phyloP scores from a whole-genome alignment of 257 asterid genomes.

The Paulownia fortunei region DNA sequence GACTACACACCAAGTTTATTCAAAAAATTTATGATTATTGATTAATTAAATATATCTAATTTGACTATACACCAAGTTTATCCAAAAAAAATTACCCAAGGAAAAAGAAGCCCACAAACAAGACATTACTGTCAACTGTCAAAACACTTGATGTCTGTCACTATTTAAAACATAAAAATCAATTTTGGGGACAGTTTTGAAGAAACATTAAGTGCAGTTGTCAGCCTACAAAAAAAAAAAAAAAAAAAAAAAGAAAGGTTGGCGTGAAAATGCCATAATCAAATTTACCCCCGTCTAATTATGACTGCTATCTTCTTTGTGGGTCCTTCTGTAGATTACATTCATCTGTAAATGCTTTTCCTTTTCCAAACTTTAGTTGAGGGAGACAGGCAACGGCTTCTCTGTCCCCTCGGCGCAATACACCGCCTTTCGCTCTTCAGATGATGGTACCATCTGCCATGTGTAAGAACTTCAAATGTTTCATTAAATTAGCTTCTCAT shows the following conservation, averaged over 20 bases:
- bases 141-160: slow-evolving; percentile 2
- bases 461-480: too few relatives aligned
- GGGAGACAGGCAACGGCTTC: slow-evolving; percentile 22
- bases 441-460: neutral
- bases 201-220: neutral
- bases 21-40: too few relatives aligned
- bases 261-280: slow-evolving; percentile 31
- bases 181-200: neutral
- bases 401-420: slow-evolving; percentile 9
- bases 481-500: too few relatives aligned
- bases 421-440: neutral
- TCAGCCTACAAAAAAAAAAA: too few relatives aligned
- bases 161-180: neutral
- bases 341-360: neutral
- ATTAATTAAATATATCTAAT: too few relatives aligned
- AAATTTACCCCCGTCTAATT: neutral
- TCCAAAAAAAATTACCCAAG: too few relatives aligned
- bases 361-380: neutral
- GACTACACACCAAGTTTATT: too few relatives aligned
- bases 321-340: neutral
- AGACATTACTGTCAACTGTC: neutral
- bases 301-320: neutral
- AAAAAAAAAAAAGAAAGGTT: too few relatives aligned
- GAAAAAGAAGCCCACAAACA: neutral
- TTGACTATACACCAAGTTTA: too few relatives aligned